phyloP scores from a whole-genome alignment of 345 rosid species.

The Bretschneidera sinensis region DNA sequence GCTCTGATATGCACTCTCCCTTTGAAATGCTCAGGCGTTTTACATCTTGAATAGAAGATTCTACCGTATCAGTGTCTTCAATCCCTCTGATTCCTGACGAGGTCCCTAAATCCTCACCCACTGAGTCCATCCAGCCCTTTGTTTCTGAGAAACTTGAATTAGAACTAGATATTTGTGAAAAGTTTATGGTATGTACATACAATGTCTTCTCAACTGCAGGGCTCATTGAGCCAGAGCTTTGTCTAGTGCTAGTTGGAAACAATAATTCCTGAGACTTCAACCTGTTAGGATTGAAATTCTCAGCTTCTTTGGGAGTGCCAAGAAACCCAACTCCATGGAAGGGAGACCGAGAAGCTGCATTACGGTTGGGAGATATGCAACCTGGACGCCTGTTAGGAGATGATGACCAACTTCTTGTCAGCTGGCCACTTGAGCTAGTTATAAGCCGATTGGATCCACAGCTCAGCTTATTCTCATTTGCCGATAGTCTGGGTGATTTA shows the following conservation, averaged over 20 bases:
- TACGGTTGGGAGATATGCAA: slow-evolving; percentile 48
- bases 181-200: slow-evolving; percentile 54
- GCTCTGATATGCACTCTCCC: slow-evolving; percentile 15
- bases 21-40: slow-evolving; percentile 21
- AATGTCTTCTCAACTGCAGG: slow-evolving; percentile 58
- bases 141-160: slow-evolving; percentile 24
- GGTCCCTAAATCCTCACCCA: slow-evolving; percentile 13
- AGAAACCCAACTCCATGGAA: slow-evolving; percentile 39
- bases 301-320: slow-evolving; percentile 58
- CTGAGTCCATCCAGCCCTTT: slow-evolving; percentile 18
- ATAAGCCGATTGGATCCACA: slow-evolving; percentile 39
- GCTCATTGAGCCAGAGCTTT: slow-evolving; percentile 30
- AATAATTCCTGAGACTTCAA: slow-evolving; percentile 48
- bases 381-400: slow-evolving; percentile 55
- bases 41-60: slow-evolving; percentile 20
- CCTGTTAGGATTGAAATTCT: slow-evolving; percentile 37
- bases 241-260: slow-evolving; percentile 21
- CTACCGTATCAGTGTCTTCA: slow-evolving; percentile 12
- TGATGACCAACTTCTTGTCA: slow-evolving; percentile 39
- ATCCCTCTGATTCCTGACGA: slow-evolving; percentile 17
- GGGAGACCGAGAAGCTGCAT: slow-evolving; percentile 47
- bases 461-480: slow-evolving; percentile 29
- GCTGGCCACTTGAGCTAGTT: slow-evolving; percentile 27
- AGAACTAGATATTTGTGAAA: slow-evolving; percentile 24
- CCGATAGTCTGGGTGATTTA: slow-evolving; percentile 39